phyloP scores from a whole-genome alignment of 2,329 filamentous ascomycete genomes.

The Emmonsia crescens region DNA sequence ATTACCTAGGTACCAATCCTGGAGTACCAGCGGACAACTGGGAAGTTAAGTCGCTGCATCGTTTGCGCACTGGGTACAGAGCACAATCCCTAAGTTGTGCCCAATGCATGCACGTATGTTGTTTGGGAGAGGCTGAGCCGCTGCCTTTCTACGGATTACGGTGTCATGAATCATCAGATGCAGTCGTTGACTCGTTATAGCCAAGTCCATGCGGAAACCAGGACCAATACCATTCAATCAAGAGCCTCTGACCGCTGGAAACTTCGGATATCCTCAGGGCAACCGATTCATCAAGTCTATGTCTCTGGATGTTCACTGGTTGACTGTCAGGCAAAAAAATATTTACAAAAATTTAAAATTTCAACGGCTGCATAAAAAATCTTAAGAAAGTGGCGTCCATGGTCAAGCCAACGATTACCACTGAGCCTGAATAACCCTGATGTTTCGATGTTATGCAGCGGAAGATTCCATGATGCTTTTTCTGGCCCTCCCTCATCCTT shows the following conservation, averaged over 20 bases:
- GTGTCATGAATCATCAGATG: neutral
- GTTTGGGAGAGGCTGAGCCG: neutral
- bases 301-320: neutral
- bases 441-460: neutral
- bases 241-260: neutral
- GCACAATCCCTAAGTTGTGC: neutral
- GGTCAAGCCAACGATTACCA: neutral
- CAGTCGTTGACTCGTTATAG: neutral
- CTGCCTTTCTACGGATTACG: neutral
- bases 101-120: neutral
- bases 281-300: neutral
- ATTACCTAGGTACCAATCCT: neutral
- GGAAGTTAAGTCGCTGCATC: neutral
- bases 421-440: neutral
- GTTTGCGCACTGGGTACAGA: neutral
- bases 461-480: slow-evolving; percentile 1
- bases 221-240: neutral
- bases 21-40: neutral
- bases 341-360: neutral
- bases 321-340: neutral
- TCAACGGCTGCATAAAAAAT: neutral
- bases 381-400: neutral
- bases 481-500: neutral
- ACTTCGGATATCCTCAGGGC: neutral
- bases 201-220: neutral